phyloP scores from a whole-genome alignment of 768 basidiomycete genomes.

The Russula earlei region DNA sequence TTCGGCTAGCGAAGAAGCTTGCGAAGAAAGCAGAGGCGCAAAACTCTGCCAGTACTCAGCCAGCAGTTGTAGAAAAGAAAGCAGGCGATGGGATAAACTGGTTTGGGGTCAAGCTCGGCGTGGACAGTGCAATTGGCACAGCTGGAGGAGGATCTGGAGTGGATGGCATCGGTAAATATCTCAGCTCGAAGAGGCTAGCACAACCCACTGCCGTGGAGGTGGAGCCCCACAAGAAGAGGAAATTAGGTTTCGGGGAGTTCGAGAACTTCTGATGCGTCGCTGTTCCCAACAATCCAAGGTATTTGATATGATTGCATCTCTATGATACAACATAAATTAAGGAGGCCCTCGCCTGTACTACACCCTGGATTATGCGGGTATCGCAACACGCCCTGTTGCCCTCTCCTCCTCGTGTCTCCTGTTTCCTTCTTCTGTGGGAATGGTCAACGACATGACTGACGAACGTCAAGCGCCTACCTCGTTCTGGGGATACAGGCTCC shows the following conservation, averaged over 20 bases:
- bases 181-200: slow-evolving; percentile 34
- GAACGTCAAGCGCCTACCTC: slow-evolving; percentile 26
- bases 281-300: neutral
- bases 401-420: neutral
- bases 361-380: slow-evolving; percentile 22
- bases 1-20: slow-evolving; percentile 68
- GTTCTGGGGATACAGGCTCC: slow-evolving; percentile 29
- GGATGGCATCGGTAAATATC: slow-evolving; percentile 75
- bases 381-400: slow-evolving; percentile 23
- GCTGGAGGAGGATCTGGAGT: slow-evolving; percentile 26
- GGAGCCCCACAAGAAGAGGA: slow-evolving; percentile 70
- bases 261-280: slow-evolving; percentile 52
- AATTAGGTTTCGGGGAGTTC: slow-evolving; percentile 86
- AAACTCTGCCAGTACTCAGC: slow-evolving; percentile 23
- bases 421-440: slow-evolving; percentile 4
- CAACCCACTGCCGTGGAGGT: slow-evolving; percentile 2
- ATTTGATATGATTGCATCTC: slow-evolving; percentile 3
- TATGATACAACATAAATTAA: slow-evolving; percentile 19
- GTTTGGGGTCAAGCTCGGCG: slow-evolving; percentile 82
- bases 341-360: neutral
- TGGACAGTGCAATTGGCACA: slow-evolving; percentile 25
- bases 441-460: neutral
- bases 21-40: slow-evolving; percentile 45
- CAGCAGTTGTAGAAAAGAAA: slow-evolving; percentile 36
- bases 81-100: slow-evolving; percentile 68